Evolutionary conservation across 2,329 filamentous ascomycete genomes (phyloP).

Genomic region (Trichoderma asperellum): DNA sequence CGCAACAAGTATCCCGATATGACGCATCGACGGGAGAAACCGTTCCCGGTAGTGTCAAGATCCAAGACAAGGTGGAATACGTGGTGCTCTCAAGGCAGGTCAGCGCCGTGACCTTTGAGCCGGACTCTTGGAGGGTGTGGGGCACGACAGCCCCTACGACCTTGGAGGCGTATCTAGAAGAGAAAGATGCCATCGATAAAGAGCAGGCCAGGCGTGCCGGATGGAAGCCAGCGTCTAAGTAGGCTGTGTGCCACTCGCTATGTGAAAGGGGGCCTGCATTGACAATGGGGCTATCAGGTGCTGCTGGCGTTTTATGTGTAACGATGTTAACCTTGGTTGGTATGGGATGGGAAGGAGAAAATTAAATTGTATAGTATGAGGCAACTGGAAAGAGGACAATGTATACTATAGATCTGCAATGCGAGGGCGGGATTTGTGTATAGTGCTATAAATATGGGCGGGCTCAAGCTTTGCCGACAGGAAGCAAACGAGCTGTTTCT

Average conservation of each 20-base stretch:
- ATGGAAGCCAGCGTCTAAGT: constrained; percentile 34
- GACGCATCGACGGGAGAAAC: constrained; percentile 43
- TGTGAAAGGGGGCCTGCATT: neutral
- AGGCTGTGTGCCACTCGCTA: neutral
- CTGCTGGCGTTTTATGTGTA: neutral
- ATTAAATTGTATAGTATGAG: constrained; percentile 16
- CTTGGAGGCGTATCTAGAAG: constrained; percentile 45
- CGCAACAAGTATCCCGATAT: constrained; percentile 56
- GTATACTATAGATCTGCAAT: constrained; percentile 12
- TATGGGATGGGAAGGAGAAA: neutral
- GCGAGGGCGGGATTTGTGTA: neutral
- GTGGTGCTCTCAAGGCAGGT: constrained; percentile 61
- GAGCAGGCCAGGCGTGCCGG: constrained; percentile 43
- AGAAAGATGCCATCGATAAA: constrained; percentile 42
- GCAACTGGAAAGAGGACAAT: neutral
- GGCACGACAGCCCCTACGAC: constrained; percentile 63
- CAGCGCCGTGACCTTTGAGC: constrained; percentile 51
- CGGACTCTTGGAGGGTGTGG: constrained; percentile 65
- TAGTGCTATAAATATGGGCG: neutral
- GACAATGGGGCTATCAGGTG: neutral
- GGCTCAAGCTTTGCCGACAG: neutral
- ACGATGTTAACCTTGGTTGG: neutral
- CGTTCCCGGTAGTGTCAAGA: constrained; percentile 53
- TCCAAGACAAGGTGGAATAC: constrained; percentile 64
- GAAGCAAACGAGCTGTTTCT: neutral